Evolutionary conservation across 768 basidiomycete genomes (phyloP).

Genomic region (Pilatotrama ljubarskyi): DNA sequence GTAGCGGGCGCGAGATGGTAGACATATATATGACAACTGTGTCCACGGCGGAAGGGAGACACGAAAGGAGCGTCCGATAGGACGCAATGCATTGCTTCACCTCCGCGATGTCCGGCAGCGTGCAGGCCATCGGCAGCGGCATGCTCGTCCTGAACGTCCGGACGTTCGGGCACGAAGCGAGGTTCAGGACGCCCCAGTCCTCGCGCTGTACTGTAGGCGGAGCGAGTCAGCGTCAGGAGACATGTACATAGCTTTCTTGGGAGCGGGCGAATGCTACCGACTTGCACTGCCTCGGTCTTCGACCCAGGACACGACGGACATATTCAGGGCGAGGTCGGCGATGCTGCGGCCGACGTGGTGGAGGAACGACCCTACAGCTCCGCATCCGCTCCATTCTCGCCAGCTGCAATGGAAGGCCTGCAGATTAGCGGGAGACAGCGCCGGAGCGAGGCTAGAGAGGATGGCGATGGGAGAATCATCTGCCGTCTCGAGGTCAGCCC

Average conservation of each 20-base stretch:
- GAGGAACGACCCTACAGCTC: not conserved
- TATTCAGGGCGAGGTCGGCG: constrained; percentile 1
- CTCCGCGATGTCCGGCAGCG: not conserved
- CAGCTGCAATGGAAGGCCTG: constrained; percentile 7
- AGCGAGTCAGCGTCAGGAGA: not conserved
- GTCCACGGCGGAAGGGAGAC: not conserved
- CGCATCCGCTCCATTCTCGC: constrained; percentile 2
- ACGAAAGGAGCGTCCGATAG: not conserved
- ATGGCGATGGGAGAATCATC: constrained; percentile 4
- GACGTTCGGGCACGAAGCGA: not conserved
- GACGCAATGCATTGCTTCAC: not conserved
- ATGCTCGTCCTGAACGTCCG: constrained; percentile 7
- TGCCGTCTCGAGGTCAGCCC: constrained; percentile 2
- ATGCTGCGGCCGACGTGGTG: not conserved
- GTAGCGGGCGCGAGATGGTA: not conserved
- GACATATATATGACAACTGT: constrained; percentile 5
- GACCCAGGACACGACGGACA: constrained; percentile 6
- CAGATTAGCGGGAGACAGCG: not conserved
- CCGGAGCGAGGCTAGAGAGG: not conserved
- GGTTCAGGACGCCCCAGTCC: not conserved
- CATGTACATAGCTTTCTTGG: not conserved
- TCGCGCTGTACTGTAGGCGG: not conserved
- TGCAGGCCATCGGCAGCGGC: not conserved
- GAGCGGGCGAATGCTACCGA: not conserved
- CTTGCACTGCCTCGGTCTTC: constrained; percentile 5